Evolutionary conservation across 345 rosid species (phyloP).

Genomic region (Ailanthus altissimus): DNA sequence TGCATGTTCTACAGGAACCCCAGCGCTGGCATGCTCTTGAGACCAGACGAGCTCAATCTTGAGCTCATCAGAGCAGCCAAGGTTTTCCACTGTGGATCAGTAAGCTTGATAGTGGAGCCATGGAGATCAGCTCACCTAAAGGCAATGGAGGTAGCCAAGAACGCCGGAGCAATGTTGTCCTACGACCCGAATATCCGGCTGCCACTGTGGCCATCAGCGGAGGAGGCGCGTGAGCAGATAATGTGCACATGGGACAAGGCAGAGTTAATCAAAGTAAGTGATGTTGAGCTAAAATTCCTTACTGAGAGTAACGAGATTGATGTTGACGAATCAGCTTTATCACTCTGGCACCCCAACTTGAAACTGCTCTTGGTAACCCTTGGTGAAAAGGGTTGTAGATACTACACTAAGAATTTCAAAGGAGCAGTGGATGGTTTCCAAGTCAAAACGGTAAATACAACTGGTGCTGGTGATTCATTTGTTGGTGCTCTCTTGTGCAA

Average conservation of each 20-base stretch:
- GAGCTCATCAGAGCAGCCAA: conserved; percentile 93
- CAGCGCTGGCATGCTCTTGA: conserved; percentile 90
- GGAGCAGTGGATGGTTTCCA: conserved; percentile 82
- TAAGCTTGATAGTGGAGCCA: conserved; percentile 98
- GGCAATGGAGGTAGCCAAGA: conserved; percentile 92
- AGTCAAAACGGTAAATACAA: conserved; percentile 79
- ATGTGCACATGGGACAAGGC: conserved; percentile 97
- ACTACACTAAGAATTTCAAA: conserved; percentile 85
- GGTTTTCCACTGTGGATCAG: conserved; percentile 93
- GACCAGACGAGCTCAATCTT: conserved; percentile 81
- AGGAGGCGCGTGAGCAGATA: conserved; percentile 87
- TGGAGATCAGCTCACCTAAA: conserved; percentile 89
- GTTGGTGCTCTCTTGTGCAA: conserved; percentile 85
- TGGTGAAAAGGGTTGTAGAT: conserved; percentile 92
- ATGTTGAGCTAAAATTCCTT: conserved; percentile 89
- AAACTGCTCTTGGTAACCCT: conserved; percentile 88
- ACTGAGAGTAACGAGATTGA: conserved; percentile 79
- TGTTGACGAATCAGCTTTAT: conserved; percentile 76
- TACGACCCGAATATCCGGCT: conserved; percentile 94
- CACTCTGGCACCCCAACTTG: conserved; percentile 83
- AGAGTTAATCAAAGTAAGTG: conserved; percentile 90
- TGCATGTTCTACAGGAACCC: conserved; percentile 97
- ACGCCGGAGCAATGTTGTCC: conserved; percentile 86
- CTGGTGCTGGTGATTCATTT: conserved; percentile 96
- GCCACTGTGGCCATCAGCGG: conserved; percentile 88